Evolutionary conservation across 1,284 basidiomycete genomes (phyloP), one percentile per base, ranked within the genome.

Genomic region (Puccinia novopanici): DNA sequence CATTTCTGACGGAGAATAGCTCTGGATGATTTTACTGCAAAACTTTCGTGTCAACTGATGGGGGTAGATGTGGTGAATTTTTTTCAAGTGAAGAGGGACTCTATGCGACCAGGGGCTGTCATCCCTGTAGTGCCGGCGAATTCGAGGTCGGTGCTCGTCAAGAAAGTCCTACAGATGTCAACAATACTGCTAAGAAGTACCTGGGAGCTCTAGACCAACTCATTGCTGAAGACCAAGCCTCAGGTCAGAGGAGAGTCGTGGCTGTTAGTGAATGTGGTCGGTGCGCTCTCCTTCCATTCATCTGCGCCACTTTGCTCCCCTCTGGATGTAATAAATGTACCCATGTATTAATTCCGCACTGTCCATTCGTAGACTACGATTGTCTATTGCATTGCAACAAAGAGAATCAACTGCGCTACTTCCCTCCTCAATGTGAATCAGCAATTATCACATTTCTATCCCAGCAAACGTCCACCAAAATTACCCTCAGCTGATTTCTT

Each of bases 221-320:
- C 17, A 79, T 79, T 30, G 45, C 63, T 27, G 24, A 48, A 30
- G 76, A 79, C 70, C 67, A 61, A 79, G 42, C 37, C 13, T 61
- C 54, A 34, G 67, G 42, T 45, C 37, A 50, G n/a, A 34, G 37
- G 3, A 87, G 90, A 72, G 89, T 90, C 22, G 90, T 93, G 10
- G 92, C 92, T 0, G 86, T 95, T 0, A 94, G 94, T 22, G 94
- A 95, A 87, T 93, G 93, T 83, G 94, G 94, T 13, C 52, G 92
- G 92, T 92, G 82, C 59, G 87, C 17, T 34, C 12, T 45, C n/a
- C 3, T 10, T 45, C 9, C 57, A 63, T 40, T 34, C 83, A 72
- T 67, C 17, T 2, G 9, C 52, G 65, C 17, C 3, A 13, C 52
- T 61, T 52, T 42, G 45, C 15, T 9, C 22, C 57, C n/a, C 72